phyloP scores from a whole-genome alignment of 2,329 filamentous ascomycete genomes.

The Neopestalotiopsis sp. region DNA sequence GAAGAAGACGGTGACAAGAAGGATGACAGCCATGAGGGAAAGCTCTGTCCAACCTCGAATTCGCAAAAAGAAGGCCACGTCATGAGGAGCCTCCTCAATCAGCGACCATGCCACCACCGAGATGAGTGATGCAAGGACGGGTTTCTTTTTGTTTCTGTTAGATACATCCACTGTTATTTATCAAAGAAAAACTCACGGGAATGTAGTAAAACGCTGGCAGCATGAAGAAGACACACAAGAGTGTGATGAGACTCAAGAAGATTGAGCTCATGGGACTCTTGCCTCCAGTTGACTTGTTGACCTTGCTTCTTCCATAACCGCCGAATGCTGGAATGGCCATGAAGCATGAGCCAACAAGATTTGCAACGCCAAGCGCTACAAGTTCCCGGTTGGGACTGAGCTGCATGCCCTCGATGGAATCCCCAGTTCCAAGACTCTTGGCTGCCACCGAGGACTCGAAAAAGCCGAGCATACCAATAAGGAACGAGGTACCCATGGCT shows the following conservation, averaged over 20 bases:
- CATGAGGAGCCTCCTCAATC: conserved; percentile 93
- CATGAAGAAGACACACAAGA: conserved; percentile 81
- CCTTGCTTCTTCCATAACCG: conserved; percentile 93
- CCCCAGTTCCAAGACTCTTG: conserved; percentile 78
- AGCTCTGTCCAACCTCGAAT: conserved; percentile 89
- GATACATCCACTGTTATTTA: not conserved
- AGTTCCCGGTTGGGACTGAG: conserved; percentile 92
- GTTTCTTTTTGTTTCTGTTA: conserved; percentile 66
- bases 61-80: conserved; percentile 85
- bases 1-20: conserved; percentile 92
- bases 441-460: conserved; percentile 97
- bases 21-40: conserved; percentile 86
- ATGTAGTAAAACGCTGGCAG: conserved; percentile 94
- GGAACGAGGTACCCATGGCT: conserved; percentile 87
- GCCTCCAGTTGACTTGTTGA: conserved; percentile 90
- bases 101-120: conserved; percentile 93
- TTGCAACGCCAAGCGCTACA: conserved; percentile 87
- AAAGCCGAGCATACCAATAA: conserved; percentile 95
- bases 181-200: conserved; percentile 66
- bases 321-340: conserved; percentile 94
- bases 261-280: conserved; percentile 94
- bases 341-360: conserved; percentile 90
- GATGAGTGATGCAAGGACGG: conserved; percentile 91
- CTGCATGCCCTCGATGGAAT: conserved; percentile 78
- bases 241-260: conserved; percentile 80